Evolutionary conservation across 352 stramenopile genomes (phyloP).

Genomic region (Globisporangium takayamanum): DNA sequence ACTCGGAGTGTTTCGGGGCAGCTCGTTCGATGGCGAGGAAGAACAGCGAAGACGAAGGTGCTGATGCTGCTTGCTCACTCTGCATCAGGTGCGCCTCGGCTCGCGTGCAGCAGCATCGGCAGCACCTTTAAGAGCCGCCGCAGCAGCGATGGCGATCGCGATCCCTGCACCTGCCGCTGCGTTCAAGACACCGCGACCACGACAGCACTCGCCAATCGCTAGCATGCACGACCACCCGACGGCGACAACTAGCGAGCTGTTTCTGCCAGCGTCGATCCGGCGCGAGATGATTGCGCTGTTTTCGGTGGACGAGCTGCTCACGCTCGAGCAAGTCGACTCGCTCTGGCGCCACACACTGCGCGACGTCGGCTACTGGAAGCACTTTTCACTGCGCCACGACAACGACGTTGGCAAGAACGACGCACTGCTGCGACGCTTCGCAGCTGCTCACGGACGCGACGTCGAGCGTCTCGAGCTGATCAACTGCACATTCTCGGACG

Average conservation of each 20-base stretch:
- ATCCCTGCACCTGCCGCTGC: neutral
- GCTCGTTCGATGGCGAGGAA: no score
- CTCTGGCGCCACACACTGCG: conserved; percentile 29
- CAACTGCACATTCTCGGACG: conserved; percentile 37
- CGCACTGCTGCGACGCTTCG: conserved; percentile 22
- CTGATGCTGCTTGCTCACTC: neutral
- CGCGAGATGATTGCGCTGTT: conserved; percentile 46
- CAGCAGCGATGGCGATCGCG: neutral
- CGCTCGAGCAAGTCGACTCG: conserved; percentile 35
- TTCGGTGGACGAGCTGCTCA: conserved; percentile 40
- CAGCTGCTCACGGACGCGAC: conserved; percentile 29
- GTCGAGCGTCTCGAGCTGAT: conserved; percentile 35
- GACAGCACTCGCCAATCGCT: neutral
- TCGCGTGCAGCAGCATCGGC: neutral
- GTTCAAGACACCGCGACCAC: neutral
- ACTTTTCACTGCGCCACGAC: conserved; percentile 27
- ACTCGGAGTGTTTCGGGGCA: no score
- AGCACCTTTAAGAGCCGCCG: neutral
- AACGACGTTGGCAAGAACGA: conserved; percentile 22
- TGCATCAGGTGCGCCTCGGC: neutral
- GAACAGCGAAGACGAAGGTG: neutral
- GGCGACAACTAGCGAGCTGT: neutral
- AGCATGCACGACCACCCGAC: neutral
- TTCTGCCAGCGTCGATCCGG: conserved; percentile 23
- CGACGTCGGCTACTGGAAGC: conserved; percentile 24